Percentiles rank a stretch among this genome's conserved stretches.
Evolutionary conservation across 2,329 filamentous ascomycete genomes (phyloP).

Genomic region (Leptoxyphium fumago): DNA sequence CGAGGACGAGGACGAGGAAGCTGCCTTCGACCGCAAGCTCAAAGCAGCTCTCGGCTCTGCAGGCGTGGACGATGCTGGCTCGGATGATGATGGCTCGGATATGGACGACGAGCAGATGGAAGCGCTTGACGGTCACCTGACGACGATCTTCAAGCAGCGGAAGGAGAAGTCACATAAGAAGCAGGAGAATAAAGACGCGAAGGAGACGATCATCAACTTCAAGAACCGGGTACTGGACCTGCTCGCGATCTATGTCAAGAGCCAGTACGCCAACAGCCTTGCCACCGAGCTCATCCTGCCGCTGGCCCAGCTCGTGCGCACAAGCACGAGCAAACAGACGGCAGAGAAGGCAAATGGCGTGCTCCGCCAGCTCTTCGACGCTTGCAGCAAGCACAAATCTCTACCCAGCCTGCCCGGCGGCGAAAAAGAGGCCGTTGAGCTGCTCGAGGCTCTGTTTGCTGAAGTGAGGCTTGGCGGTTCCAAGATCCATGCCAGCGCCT

Average conservation of each 20-base stretch:
- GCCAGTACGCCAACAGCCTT: constrained; percentile 53
- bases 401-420: constrained; percentile 26
- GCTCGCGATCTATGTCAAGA: constrained; percentile 69
- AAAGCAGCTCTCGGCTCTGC: constrained; percentile 65
- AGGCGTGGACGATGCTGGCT: constrained; percentile 44
- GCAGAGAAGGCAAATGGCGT: constrained; percentile 58
- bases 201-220: constrained; percentile 81
- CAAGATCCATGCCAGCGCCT: constrained; percentile 58
- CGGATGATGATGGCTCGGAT: constrained; percentile 51
- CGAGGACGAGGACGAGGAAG: constrained; percentile 37
- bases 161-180: constrained; percentile 52
- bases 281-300: constrained; percentile 60
- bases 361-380: constrained; percentile 56
- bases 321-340: constrained; percentile 62
- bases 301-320: constrained; percentile 59
- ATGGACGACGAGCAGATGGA: constrained; percentile 98
- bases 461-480: constrained; percentile 49
- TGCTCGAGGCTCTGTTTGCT: constrained; percentile 53
- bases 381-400: constrained; percentile 36
- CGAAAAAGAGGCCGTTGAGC: constrained; percentile 31
- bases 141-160: constrained; percentile 70
- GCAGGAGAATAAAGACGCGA: constrained; percentile 75
- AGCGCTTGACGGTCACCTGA: constrained; percentile 66
- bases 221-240: constrained; percentile 88
- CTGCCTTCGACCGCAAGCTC: constrained; percentile 59